Conservation (phyloP, 768 basidiomycete genomes). For the Chalciporus chontae region DNA sequence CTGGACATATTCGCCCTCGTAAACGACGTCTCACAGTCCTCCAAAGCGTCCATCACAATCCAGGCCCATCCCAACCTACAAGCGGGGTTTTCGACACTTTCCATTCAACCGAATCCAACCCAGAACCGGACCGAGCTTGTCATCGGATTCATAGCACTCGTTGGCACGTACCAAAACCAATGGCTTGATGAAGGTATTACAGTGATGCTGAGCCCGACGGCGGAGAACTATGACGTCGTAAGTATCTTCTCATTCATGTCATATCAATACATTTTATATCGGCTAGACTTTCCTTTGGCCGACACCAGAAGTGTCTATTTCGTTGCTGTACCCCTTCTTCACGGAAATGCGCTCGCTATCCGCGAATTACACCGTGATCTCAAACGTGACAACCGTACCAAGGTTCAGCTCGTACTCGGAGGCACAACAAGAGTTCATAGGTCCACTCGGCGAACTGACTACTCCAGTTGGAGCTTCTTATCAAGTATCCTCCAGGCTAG, state of each 20-base stretch:
- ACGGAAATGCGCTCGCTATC: conserved; percentile 1
- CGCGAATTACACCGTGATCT: conserved; percentile 8
- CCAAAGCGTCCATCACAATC: too few relatives aligned
- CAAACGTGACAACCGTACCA: conserved; percentile 8
- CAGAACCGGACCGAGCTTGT: conserved; percentile 11
- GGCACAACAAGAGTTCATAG: not conserved
- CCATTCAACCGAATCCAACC: conserved; percentile 7
- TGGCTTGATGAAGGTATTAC: conserved; percentile 7
- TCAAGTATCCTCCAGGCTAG: conserved; percentile 12
- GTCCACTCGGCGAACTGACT: conserved; percentile 9
- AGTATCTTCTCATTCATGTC: too few relatives aligned
- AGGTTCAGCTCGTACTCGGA: conserved; percentile 12
- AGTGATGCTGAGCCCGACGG: too few relatives aligned
- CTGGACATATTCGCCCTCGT: not conserved
- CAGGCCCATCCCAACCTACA: conserved; percentile 2
- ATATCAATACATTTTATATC: too few relatives aligned
- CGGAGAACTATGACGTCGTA: too few relatives aligned
- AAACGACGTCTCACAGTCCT: too few relatives aligned
- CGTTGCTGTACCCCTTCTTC: not conserved
- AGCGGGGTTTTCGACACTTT: conserved; percentile 4
- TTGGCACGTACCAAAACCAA: conserved; percentile 6
- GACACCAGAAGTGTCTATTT: not conserved
- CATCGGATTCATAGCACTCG: conserved; percentile 13
- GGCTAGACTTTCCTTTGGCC: conserved; percentile 8
- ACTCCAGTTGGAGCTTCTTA: conserved; percentile 4